Evolutionary conservation across 2,329 filamentous ascomycete genomes (phyloP).

Genomic region (Paraphoma sp.): DNA sequence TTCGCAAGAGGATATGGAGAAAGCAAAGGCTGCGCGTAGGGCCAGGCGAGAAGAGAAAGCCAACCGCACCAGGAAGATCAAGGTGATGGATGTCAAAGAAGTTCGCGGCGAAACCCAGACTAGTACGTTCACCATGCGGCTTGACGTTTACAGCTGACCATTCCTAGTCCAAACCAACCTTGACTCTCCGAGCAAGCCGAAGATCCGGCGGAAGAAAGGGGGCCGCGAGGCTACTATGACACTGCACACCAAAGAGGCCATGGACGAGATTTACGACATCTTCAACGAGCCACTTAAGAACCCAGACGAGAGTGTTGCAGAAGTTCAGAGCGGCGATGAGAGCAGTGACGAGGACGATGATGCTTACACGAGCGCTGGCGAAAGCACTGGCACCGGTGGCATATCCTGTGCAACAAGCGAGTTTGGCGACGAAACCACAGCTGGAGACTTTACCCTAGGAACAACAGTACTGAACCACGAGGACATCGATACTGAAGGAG

Average conservation of each 20-base stretch:
- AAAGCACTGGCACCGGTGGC: constrained; percentile 81
- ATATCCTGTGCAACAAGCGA: constrained; percentile 70
- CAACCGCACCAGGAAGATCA: constrained; percentile 65
- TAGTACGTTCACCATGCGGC: constrained; percentile 63
- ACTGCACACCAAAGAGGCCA: constrained; percentile 90
- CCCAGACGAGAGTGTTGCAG: constrained; percentile 53
- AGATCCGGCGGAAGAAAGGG: constrained; percentile 77
- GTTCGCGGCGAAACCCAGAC: constrained; percentile 88
- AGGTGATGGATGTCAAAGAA: constrained; percentile 71
- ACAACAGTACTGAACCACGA: constrained; percentile 54
- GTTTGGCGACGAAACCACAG: constrained; percentile 66
- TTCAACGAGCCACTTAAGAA: constrained; percentile 84
- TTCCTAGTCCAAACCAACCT: constrained; percentile 85
- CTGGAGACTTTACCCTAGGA: constrained; percentile 57
- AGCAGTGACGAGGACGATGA: constrained; percentile 65
- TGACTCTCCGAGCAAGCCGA: constrained; percentile 80
- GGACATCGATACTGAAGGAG: constrained; percentile 41
- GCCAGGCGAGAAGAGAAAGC: constrained; percentile 57
- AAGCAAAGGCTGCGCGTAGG: constrained; percentile 61
- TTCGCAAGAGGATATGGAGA: constrained; percentile 58
- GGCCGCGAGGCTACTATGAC: constrained; percentile 92
- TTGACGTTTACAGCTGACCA: constrained; percentile 18
- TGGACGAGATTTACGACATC: constrained; percentile 96
- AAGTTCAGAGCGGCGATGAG: constrained; percentile 70
- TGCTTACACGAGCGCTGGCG: constrained; percentile 81